Percentiles rank a stretch among this genome's conserved stretches.
Conservation (phyloP, 495 filamentous ascomycete genomes). For the Hyaloscypha hepaticicola region DNA sequence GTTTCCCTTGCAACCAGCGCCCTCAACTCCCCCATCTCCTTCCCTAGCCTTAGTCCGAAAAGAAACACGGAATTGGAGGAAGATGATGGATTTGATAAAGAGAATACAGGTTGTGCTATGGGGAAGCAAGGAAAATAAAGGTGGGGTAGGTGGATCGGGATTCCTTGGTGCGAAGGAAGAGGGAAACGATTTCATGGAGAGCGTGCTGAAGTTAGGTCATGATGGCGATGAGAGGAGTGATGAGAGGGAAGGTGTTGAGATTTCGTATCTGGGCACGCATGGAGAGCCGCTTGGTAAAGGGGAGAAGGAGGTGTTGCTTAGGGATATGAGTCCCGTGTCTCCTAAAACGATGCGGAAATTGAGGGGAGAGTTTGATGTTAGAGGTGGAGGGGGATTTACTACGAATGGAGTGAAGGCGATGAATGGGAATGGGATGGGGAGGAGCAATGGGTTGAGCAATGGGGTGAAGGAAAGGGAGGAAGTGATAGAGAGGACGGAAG, state of each 20-base stretch:
- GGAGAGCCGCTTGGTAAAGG: slow-evolving; percentile 31
- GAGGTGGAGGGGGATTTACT: background rate
- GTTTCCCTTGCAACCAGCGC: slow-evolving; percentile 55
- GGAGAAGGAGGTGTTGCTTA: slow-evolving; percentile 26
- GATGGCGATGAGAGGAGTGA: slow-evolving; percentile 6
- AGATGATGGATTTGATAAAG: background rate
- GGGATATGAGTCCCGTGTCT: slow-evolving; percentile 39
- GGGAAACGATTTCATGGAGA: slow-evolving; percentile 57
- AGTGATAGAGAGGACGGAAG: slow-evolving; percentile 1
- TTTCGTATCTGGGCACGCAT: slow-evolving; percentile 21
- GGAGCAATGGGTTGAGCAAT: slow-evolving; percentile 22
- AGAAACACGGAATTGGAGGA: background rate
- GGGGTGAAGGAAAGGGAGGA: slow-evolving; percentile 7
- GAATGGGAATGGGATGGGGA: slow-evolving; percentile 15
- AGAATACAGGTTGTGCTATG: background rate
- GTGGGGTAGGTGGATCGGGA: slow-evolving; percentile 17
- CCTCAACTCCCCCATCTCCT: slow-evolving; percentile 22
- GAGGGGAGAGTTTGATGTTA: slow-evolving; percentile 23
- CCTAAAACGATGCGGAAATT: slow-evolving; percentile 20
- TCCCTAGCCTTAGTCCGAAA: background rate
- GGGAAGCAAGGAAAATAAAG: background rate
- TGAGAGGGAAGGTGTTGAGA: slow-evolving; percentile 24
- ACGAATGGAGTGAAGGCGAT: slow-evolving; percentile 29
- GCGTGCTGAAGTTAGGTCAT: slow-evolving; percentile 37
- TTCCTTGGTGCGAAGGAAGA: slow-evolving; percentile 19